Conservation (phyloP, 495 filamentous ascomycete genomes). For the Tuber aestivum region DNA sequence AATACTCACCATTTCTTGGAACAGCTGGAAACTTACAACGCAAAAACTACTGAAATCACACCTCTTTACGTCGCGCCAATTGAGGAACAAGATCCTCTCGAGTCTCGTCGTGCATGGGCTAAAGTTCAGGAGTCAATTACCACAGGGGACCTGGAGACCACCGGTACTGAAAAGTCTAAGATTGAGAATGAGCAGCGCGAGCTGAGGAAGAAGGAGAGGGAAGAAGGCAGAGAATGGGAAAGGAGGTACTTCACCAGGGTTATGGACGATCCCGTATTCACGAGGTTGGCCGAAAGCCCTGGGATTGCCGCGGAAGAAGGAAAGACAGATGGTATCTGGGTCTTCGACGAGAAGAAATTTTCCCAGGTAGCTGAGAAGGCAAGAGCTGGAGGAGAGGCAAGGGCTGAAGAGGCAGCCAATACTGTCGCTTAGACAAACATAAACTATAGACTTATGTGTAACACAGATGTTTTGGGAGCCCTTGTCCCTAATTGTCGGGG, state of each 20-base stretch:
- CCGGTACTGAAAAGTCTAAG: constrained; percentile 70
- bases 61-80: constrained; percentile 66
- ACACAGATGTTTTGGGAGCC: neutral
- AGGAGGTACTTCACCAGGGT: constrained; percentile 68
- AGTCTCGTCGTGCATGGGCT: constrained; percentile 81
- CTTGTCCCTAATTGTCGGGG: neutral
- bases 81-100: constrained; percentile 77
- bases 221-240: constrained; percentile 73
- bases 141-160: constrained; percentile 74
- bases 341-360: constrained; percentile 66
- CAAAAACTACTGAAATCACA: constrained; percentile 56
- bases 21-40: constrained; percentile 62
- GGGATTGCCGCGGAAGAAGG: constrained; percentile 64
- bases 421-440: neutral
- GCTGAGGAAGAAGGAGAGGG: constrained; percentile 71
- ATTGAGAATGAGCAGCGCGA: constrained; percentile 90
- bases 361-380: constrained; percentile 46
- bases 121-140: constrained; percentile 75
- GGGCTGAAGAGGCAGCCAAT: neutral
- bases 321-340: constrained; percentile 84
- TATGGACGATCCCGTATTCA: constrained; percentile 54
- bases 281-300: constrained; percentile 53
- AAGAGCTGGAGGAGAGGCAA: neutral
- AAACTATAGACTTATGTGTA: constrained; percentile 1
- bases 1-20: constrained; percentile 5